These are phyloP conservation scores for Trametes meyenii DNA, from an alignment of 768 basidiomycete species.

Conservation along the genomic window DNA sequence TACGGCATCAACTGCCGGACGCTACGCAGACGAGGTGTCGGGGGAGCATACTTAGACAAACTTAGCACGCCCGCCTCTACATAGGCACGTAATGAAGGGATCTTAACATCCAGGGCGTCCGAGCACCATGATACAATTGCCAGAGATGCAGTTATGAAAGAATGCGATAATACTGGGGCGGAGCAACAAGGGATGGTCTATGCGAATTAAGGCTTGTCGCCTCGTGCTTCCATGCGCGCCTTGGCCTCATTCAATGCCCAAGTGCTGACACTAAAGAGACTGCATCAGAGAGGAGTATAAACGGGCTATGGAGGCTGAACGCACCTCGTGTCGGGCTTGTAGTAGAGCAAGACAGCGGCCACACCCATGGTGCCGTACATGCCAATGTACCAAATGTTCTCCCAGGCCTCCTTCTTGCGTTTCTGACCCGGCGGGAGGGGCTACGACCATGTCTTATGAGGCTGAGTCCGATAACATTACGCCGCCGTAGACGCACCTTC, in stretches of 20 bases:
- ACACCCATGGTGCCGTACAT: constrained; percentile 89
- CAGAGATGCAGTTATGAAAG: neutral
- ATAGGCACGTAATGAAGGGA: constrained; percentile 17
- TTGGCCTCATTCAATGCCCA: constrained; percentile 94
- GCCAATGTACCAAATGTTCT: constrained; percentile 85
- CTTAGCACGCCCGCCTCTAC: constrained; percentile 16
- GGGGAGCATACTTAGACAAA: constrained; percentile 10
- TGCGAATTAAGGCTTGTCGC: constrained; percentile 72
- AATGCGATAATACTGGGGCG: constrained; percentile 11
- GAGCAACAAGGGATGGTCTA: constrained; percentile 37
- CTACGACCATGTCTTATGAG: constrained; percentile 38
- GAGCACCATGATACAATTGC: constrained; percentile 3
- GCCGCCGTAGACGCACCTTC: constrained; percentile 55
- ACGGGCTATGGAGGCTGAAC: constrained; percentile 30
- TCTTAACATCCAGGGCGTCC: constrained; percentile 10
- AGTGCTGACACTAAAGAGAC: constrained; percentile 70
- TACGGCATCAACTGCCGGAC: constrained; percentile 23
- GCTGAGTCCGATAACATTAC: neutral
- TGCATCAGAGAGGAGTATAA: neutral
- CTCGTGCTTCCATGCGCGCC: constrained; percentile 88
- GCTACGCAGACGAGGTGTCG: neutral
- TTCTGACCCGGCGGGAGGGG: constrained; percentile 81
- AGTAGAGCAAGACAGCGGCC: constrained; percentile 76
- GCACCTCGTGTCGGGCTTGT: constrained; percentile 93
- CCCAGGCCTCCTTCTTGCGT: constrained; percentile 88